Percentiles rank a stretch among this genome's conserved stretches.
phyloP scores from a whole-genome alignment of 495 filamentous ascomycete species.

The Xylaria intraflava region DNA sequence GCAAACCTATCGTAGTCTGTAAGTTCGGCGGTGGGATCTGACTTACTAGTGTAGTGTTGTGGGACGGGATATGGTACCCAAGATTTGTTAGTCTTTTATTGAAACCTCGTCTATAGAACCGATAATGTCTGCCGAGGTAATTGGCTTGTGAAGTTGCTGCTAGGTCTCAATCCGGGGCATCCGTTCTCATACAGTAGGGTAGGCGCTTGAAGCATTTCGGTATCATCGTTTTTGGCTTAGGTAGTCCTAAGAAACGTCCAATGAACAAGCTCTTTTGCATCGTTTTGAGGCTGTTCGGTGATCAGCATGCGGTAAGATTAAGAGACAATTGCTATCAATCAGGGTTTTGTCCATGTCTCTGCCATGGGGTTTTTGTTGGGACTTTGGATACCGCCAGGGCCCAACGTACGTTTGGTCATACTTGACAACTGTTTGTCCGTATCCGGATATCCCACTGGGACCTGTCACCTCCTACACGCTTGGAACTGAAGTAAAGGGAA shows the following conservation, averaged over 20 bases:
- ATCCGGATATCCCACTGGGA: not conserved
- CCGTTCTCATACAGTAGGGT: too few species aligned
- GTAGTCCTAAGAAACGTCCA: not conserved
- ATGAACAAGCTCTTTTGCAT: not conserved
- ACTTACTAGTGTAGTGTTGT: too few species aligned
- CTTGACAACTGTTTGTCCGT: not conserved
- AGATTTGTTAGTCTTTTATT: too few species aligned
- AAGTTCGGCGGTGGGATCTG: too few species aligned
- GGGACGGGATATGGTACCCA: too few species aligned
- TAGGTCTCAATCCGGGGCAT: not conserved
- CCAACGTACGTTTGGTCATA: not conserved
- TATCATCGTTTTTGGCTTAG: too few species aligned
- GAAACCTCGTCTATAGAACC: too few species aligned
- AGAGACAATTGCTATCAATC: not conserved
- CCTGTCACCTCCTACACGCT: not conserved
- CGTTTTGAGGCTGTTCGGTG: not conserved
- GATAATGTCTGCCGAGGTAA: not conserved
- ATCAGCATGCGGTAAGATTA: not conserved
- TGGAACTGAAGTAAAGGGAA: slow-evolving; percentile 30
- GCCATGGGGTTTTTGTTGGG: not conserved
- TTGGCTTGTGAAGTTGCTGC: not conserved
- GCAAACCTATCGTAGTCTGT: not conserved
- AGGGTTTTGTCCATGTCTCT: not conserved
- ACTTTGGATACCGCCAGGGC: too few species aligned
- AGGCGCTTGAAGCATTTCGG: too few species aligned